Evolutionary conservation across 495 filamentous ascomycete species (phyloP), one percentile per base, ranked within the genome.

Genomic region (Tuber microsphaerosporum): DNA sequence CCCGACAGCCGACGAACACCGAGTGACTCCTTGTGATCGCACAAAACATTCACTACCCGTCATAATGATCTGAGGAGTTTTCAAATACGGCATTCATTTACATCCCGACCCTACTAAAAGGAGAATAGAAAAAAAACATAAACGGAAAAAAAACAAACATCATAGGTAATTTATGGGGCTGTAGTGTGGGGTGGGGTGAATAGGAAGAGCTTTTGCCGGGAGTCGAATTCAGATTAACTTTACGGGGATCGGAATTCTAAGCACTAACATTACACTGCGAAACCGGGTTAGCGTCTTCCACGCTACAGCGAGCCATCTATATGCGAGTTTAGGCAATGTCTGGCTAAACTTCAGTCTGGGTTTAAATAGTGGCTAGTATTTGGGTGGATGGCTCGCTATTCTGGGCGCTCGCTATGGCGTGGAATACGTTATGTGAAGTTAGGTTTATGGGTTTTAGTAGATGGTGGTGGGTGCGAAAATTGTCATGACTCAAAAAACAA

Each of bases 151-250:
- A 2, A 26, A n/a, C 4, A 51, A n/a, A 12, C 7, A 14, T 10
- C 12, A 26, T 26, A 4, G 10, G 46, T 61, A 31, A 14, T 8
- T 14, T 61, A 31, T 9, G 42, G 42, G 42, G 10, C 10, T 26
- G 51, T 2, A 14, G 20, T 56, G 20, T 26, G 8, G 51, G 9
- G 51, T 61, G 51, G 26, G 5, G 14, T 34, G 56, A 26, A 17
- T 65, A 26, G 26, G 65, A 37, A 20, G 26, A 45, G 71, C 48
- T 75, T 71, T 69, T 69, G 71, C 71, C 39, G n/a, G 74, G 74
- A 75, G 74, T 75, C 70, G 70, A 75, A 61, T 69, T 34, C 70
- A 56, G 70, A 75, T 75, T 75, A n/a, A n/a, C n/a, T n/a, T n/a
- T n/a, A 48, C 51, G 74, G 74, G 74, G 46, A 74, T 69, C 71